phyloP scores from a whole-genome alignment of 2,329 filamentous ascomycete species.

The Pseudomassariella vexata region DNA sequence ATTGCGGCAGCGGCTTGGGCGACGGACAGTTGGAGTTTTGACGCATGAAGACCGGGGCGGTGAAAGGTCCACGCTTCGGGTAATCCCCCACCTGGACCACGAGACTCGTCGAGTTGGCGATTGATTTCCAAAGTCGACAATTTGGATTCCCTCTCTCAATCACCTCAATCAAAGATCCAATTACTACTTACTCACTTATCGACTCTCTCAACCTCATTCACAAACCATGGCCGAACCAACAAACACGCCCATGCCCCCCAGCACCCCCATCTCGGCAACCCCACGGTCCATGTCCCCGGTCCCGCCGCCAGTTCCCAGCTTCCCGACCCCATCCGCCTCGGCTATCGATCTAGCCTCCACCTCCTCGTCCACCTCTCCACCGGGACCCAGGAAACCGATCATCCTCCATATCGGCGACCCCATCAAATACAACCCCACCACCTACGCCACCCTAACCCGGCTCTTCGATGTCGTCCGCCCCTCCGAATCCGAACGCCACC shows the following conservation, averaged over 20 bases:
- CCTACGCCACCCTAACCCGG: slow-evolving; percentile 35
- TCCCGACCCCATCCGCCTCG: too few relatives aligned
- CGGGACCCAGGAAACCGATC: slow-evolving; percentile 32
- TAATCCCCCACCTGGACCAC: too few relatives aligned
- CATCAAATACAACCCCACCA: slow-evolving; percentile 41
- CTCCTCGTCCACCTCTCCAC: slow-evolving; percentile 5
- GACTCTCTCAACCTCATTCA: not conserved
- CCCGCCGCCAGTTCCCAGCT: slow-evolving; percentile 12
- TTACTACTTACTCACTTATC: too few relatives aligned
- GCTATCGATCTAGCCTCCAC: slow-evolving; percentile 11
- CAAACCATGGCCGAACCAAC: slow-evolving; percentile 38
- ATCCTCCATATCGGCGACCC: slow-evolving; percentile 73
- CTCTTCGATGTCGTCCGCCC: slow-evolving; percentile 48
- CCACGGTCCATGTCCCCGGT: slow-evolving; percentile 37
- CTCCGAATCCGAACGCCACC: slow-evolving; percentile 40
- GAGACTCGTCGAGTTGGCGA: too few relatives aligned
- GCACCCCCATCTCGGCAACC: slow-evolving; percentile 28
- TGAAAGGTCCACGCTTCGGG: too few relatives aligned
- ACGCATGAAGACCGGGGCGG: too few relatives aligned
- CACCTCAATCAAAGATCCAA: too few relatives aligned
- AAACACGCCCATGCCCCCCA: slow-evolving; percentile 37
- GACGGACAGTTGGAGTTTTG: too few relatives aligned
- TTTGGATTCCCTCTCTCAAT: too few relatives aligned
- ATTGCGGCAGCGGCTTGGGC: too few relatives aligned
- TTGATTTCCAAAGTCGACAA: too few relatives aligned